Evolutionary conservation across 2,329 filamentous ascomycete genomes (phyloP).

Genomic region (Malbranchea zuffiana): DNA sequence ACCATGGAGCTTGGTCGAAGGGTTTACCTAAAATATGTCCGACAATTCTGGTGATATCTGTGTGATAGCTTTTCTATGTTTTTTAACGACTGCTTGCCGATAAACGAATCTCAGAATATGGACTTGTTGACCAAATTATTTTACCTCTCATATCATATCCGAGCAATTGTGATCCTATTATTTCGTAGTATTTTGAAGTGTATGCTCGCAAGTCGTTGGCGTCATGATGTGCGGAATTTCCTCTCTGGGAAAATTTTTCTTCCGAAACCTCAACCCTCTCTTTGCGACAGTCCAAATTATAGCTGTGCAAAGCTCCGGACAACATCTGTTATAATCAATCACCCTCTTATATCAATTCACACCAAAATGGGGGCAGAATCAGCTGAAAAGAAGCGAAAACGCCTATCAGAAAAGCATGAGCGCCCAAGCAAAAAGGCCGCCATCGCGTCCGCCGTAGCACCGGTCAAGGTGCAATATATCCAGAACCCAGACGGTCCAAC

Average conservation of each 20-base stretch:
- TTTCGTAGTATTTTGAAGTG: background rate
- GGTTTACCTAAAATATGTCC: conserved; percentile 9
- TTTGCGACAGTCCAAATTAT: background rate
- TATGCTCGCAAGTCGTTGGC: too few species aligned
- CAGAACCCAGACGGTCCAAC: conserved; percentile 38
- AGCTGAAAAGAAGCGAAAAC: conserved; percentile 43
- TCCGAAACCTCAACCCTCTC: conserved; percentile 5
- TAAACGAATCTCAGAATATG: conserved; percentile 9
- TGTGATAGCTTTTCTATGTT: conserved; percentile 5
- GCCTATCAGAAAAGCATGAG: conserved; percentile 34
- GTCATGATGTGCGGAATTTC: too few species aligned
- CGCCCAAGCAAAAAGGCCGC: conserved; percentile 41
- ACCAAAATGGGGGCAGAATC: conserved; percentile 25
- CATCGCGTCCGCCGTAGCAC: conserved; percentile 26
- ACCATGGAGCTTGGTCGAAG: conserved; percentile 10
- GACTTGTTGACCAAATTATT: conserved; percentile 3
- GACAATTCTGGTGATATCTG: conserved; percentile 8
- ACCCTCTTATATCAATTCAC: background rate
- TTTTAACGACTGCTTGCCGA: conserved; percentile 7
- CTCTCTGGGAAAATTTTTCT: conserved; percentile 6
- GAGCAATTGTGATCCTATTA: too few species aligned
- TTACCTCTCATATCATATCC: background rate
- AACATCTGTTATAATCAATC: background rate
- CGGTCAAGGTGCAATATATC: conserved; percentile 37
- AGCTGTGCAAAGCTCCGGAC: background rate